Evolutionary conservation across 1,139 yeast genomes (phyloP), one percentile per base, ranked within the genome.

Genomic region (Blastobotrys arbuscula): DNA sequence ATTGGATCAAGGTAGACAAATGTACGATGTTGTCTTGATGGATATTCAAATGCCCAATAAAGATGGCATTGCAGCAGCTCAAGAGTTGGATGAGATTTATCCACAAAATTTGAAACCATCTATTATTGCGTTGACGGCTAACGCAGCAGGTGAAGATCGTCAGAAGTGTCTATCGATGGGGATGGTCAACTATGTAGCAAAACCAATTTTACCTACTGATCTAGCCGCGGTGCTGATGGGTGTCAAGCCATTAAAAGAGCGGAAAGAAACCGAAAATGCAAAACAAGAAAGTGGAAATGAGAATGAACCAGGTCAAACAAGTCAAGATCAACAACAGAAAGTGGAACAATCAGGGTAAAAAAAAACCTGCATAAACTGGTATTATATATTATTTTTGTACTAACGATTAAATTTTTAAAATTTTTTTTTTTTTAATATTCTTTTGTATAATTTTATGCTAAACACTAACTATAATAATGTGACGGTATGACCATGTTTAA

Each of bases 41-140:
- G 81, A 76, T 59, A 75, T 76, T 43, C 81, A 77, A 57, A 75
- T 77, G 78, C 81, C 81, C 2, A 63, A 73, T 19, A 75, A 74
- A 62, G 79, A 77, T 51, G 79, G 79, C 0, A 73, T 75, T 38
- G 73, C 75, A 8, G 73, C 78, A 0, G 73, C 79, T 0, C 62
- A 65, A 47, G 63, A 64, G 47, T 65, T 66, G 8, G 59, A 58
- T 26, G 64, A 55, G 34, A 50, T 56, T 6, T 70, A 66, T 53
- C 64, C 62, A 20, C 64, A 61, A 2, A 37, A 55, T 1, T 39
- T 53, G 5, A 58, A 73, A 28, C 76, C 79, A 7, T 69, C 72
- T 9, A 68, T 76, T 3, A 73, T 78, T 19, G 81, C 82, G 12
- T 62, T 77, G 54, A 77, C 82, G 0, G 82, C 82, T 3, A 77